These are phyloP conservation scores for Calophaca sinica DNA, from an alignment of 306 rosid species.

Conservation along the genomic window DNA sequence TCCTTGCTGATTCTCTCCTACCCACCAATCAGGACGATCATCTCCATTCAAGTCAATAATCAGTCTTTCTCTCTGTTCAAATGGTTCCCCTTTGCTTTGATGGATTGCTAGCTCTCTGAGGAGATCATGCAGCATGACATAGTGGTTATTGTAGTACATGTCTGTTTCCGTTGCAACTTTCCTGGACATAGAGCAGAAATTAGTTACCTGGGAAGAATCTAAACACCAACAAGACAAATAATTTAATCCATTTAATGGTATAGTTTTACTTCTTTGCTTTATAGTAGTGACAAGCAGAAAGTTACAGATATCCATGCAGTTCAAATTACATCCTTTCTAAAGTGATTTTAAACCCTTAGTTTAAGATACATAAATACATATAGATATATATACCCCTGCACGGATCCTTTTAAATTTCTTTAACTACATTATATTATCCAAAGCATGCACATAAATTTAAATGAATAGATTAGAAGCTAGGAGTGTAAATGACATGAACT, in stretches of 20 bases:
- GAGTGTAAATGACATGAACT: no score
- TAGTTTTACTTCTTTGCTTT: not conserved
- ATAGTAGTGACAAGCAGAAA: not conserved
- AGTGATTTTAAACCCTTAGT: no score
- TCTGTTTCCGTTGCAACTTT: conserved; percentile 55
- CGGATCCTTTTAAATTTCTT: no score
- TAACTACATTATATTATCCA: no score
- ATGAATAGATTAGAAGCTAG: no score
- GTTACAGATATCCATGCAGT: conserved; percentile 16
- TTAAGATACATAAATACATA: no score
- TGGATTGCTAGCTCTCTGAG: conserved; percentile 73
- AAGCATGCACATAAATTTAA: no score
- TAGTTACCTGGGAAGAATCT: conserved; percentile 13
- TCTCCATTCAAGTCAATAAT: conserved; percentile 55
- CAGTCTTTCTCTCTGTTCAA: conserved; percentile 56
- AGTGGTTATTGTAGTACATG: conserved; percentile 65
- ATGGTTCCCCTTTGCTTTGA: conserved; percentile 39
- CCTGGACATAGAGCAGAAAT: conserved; percentile 49
- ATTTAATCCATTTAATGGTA: not conserved
- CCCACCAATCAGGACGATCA: conserved; percentile 66
- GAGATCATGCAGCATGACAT: conserved; percentile 62
- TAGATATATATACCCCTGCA: not conserved
- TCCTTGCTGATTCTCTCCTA: conserved; percentile 44
- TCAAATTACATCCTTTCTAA: no score
- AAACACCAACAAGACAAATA: conserved; percentile 4